Evolutionary conservation across 495 filamentous ascomycete species (phyloP).

Genomic region (Neurospora sp.): DNA sequence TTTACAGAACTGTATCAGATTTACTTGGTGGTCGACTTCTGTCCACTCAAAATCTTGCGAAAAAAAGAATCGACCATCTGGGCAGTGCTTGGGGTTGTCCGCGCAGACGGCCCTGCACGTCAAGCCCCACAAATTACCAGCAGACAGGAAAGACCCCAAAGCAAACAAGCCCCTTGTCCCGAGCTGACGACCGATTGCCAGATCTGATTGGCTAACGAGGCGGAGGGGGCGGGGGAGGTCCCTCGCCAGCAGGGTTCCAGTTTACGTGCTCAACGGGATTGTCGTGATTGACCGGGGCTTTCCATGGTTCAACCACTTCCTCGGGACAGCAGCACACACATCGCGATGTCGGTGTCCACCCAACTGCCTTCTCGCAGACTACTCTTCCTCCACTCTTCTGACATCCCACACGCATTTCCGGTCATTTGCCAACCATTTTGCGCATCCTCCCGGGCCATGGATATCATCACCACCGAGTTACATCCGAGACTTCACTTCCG

Average conservation of each 20-base stretch:
- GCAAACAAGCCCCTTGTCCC: background rate
- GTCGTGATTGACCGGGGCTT: conserved; percentile 19
- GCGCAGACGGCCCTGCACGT: background rate
- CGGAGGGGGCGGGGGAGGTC: conserved; percentile 6
- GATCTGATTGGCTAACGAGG: background rate
- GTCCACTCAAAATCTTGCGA: background rate
- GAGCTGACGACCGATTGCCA: background rate
- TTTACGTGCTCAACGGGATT: conserved; percentile 18
- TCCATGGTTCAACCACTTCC: conserved; percentile 19
- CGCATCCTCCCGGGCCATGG: background rate
- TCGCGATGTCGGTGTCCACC: background rate
- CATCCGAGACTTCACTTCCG: background rate
- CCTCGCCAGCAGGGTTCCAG: conserved; percentile 10
- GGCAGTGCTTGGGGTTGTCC: background rate
- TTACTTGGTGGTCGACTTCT: background rate
- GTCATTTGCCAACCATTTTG: background rate
- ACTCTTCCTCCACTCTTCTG: background rate
- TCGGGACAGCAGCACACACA: conserved; percentile 15
- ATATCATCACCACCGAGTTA: background rate
- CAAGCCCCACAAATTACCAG: background rate
- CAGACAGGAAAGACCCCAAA: background rate
- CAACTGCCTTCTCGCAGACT: background rate
- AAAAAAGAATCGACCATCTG: background rate
- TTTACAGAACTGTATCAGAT: background rate
- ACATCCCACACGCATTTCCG: background rate